phyloP scores from a whole-genome alignment of 805 yeast genomes.

The Wickerhamomyces silvicola region DNA sequence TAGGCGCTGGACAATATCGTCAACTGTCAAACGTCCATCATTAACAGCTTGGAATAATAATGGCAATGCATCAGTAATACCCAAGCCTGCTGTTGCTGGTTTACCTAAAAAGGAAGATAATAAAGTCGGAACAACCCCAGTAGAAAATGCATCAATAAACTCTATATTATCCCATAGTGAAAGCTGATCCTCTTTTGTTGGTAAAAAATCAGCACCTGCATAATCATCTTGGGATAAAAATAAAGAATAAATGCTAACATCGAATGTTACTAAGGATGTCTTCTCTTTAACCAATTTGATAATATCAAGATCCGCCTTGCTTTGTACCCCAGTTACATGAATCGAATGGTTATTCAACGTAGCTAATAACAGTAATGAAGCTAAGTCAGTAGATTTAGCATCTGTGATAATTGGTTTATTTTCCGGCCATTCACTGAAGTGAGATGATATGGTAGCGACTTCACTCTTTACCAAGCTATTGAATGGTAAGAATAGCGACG shows the following conservation, averaged over 20 bases:
- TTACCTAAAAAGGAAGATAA: constrained; percentile 62
- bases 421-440: constrained; percentile 79
- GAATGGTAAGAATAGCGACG: constrained; percentile 77
- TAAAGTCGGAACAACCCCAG: constrained; percentile 72
- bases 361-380: constrained; percentile 86
- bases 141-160: constrained; percentile 77
- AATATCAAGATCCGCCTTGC: constrained; percentile 74
- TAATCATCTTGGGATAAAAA: constrained; percentile 70
- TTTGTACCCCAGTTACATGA: constrained; percentile 82
- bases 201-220: constrained; percentile 67
- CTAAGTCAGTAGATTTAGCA: constrained; percentile 86
- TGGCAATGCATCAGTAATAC: constrained; percentile 76
- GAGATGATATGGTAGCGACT: constrained; percentile 73
- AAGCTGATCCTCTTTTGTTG: constrained; percentile 72
- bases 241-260: constrained; percentile 74
- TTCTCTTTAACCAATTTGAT: constrained; percentile 81
- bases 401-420: constrained; percentile 84
- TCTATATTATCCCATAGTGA: constrained; percentile 74
- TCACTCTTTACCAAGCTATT: constrained; percentile 57
- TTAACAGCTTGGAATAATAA: constrained; percentile 74
- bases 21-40: constrained; percentile 63
- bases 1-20: constrained; percentile 65
- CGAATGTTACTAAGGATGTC: constrained; percentile 80
- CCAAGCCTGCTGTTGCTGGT: constrained; percentile 62
- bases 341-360: constrained; percentile 79